Base-by-base conservation (phyloP, 768 basidiomycete species). In the Tephrocybe rancida region DNA sequence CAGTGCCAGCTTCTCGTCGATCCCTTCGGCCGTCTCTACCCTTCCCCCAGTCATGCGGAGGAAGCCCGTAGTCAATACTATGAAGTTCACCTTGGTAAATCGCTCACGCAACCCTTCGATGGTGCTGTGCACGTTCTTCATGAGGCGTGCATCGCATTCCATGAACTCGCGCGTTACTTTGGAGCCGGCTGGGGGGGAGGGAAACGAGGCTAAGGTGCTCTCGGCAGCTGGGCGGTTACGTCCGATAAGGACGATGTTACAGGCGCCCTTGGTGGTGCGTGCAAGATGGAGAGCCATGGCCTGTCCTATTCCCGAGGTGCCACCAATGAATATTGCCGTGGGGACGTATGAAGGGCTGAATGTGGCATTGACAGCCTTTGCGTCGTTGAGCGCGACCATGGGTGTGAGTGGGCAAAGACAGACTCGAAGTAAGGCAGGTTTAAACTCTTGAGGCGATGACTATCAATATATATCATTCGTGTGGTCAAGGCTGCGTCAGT, bases 221-320 rank as follows among this genome's bases (percentile, higher is more conserved):
- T 81, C 72, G 1, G 80, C 83, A 5, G 82, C 77, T 14, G 55
- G 64, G 41, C 71, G 70, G 66, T 82, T 83, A 10, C 81, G 73
- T 0, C 82, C 83, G 26, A 80, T 71, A 58, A 85, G 70, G 58
- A 84, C 64, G 63, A 85, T 81, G 56, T 78, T 73, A 22, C 75
- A 73, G 50, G 78, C 76, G 16, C 83, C 81, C 21, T 79, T 73
- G 0, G 79, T 76, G 58, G 76, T 66, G 9, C 68, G 64, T 6
- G 77, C 80, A 46, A 83, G 76, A 5, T 72, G 67, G 42, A 74
- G 66, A 0, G 78, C 80, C 61, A 78, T 76, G 6, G 72, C 74
- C 45, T 76, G 70, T 1, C 82, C 82, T 32, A 80, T 79, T 5
- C 78, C 82, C 4, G 75, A 67, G 3, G 78, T 79, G 9, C 76